These are phyloP conservation scores for Erigeron philadelphicus DNA, from an alignment of 140 eudicot genomes.

Conservation along the genomic window DNA sequence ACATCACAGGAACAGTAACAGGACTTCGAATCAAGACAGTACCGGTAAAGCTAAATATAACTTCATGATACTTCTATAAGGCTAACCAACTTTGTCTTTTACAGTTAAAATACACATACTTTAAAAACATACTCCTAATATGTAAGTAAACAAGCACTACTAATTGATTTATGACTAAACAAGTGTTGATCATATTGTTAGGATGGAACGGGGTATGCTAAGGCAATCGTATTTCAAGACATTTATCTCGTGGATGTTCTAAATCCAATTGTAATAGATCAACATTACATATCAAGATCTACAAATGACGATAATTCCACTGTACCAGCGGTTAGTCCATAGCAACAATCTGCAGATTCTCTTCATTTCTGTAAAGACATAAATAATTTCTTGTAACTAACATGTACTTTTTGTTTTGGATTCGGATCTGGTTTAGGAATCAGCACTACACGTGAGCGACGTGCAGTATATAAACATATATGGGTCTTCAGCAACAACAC, in stretches of 20 bases:
- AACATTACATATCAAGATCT: constrained; percentile 18
- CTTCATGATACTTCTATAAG: no score
- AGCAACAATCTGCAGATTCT: background rate
- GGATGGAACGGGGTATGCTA: constrained; percentile 39
- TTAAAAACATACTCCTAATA: no score
- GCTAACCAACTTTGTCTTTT: no score
- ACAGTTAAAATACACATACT: no score
- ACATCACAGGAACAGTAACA: constrained; percentile 26
- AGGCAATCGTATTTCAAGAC: constrained; percentile 24
- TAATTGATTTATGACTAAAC: background rate
- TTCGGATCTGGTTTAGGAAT: background rate
- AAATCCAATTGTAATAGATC: constrained; percentile 45
- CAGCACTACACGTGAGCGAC: constrained; percentile 18
- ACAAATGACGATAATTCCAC: background rate
- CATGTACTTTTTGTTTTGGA: background rate
- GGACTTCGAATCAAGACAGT: constrained; percentile 49
- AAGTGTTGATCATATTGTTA: background rate
- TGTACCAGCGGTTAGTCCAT: constrained; percentile 5
- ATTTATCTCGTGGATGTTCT: constrained; percentile 26
- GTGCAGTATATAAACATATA: constrained; percentile 21
- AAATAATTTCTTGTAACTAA: no score
- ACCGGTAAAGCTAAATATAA: constrained; percentile 24
- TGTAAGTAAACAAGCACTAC: no score
- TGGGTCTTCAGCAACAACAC: constrained; percentile 20
- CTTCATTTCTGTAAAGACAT: background rate